Conservation (phyloP, 1,284 basidiomycete genomes). For the Flammula alnicola region DNA sequence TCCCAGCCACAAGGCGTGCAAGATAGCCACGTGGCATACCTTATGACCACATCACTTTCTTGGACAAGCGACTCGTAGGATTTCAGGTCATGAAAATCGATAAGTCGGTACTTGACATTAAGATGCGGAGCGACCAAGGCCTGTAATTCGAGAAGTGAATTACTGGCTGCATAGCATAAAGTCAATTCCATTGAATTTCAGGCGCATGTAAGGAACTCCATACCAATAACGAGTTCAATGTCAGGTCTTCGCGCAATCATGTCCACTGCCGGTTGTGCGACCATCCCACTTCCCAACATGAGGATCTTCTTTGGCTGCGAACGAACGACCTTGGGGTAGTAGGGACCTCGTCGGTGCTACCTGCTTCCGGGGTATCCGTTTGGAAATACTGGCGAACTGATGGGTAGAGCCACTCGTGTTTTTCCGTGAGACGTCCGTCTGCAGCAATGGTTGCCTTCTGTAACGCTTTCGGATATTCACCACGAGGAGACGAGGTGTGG, state of each 20-base stretch:
- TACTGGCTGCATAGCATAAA: slow-evolving; percentile 64
- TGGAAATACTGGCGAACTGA: slow-evolving; percentile 51
- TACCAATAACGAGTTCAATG: slow-evolving; percentile 76
- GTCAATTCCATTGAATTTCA: not conserved
- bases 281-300: slow-evolving; percentile 91
- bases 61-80: slow-evolving; percentile 59
- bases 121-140: slow-evolving; percentile 54
- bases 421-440: slow-evolving; percentile 55
- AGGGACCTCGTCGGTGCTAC: not conserved
- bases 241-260: slow-evolving; percentile 65
- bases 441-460: slow-evolving; percentile 73
- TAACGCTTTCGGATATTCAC: slow-evolving; percentile 35
- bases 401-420: slow-evolving; percentile 64
- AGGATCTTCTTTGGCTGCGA: slow-evolving; percentile 63
- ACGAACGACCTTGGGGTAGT: not conserved
- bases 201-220: slow-evolving; percentile 34
- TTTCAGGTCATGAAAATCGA: slow-evolving; percentile 66
- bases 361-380: not conserved
- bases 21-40: slow-evolving; percentile 31
- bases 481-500: slow-evolving; percentile 2
- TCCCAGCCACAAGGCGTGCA: not conserved
- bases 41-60: slow-evolving; percentile 49
- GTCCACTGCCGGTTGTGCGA: slow-evolving; percentile 83
- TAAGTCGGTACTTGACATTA: slow-evolving; percentile 60
- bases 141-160: slow-evolving; percentile 67